These are phyloP conservation scores for Phylloporus sp. DNA, from an alignment of 1,284 basidiomycete species.

Conservation along the genomic window DNA sequence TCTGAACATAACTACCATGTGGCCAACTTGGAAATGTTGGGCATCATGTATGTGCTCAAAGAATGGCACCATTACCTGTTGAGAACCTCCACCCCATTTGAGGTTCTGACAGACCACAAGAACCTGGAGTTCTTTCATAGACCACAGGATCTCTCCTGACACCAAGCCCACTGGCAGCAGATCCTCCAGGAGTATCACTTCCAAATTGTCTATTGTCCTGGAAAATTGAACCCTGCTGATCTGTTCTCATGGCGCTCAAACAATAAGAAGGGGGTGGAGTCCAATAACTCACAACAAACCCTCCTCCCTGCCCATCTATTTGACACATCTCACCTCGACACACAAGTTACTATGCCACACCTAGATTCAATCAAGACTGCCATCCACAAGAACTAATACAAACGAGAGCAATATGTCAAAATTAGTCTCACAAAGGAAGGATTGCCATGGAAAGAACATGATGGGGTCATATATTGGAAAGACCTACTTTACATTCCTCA, in stretches of 20 bases:
- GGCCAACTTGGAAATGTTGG: background rate
- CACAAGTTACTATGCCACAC: no score
- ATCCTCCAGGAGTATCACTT: background rate
- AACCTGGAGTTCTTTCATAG: background rate
- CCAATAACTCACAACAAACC: background rate
- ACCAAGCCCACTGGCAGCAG: background rate
- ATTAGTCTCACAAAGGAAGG: background rate
- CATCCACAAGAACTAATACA: background rate
- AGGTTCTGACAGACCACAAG: background rate
- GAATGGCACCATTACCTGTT: background rate
- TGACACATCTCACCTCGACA: no score
- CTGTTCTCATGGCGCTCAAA: background rate
- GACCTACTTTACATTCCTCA: background rate
- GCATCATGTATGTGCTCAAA: background rate
- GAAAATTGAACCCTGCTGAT: background rate
- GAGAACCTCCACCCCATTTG: background rate
- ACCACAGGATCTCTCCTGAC: background rate
- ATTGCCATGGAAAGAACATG: background rate
- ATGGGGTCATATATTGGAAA: background rate
- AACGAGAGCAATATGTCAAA: background rate
- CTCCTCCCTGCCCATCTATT: no score
- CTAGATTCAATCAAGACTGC: no score
- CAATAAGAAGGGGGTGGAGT: background rate
- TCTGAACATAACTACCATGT: background rate
- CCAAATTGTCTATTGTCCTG: background rate